A percentile compares a stretch with the other conserved stretches of the same genome.
These are phyloP conservation scores for Cryptococcus maquisensis DNA, from an alignment of 1,284 basidiomycete genomes.

Conservation along the genomic window DNA sequence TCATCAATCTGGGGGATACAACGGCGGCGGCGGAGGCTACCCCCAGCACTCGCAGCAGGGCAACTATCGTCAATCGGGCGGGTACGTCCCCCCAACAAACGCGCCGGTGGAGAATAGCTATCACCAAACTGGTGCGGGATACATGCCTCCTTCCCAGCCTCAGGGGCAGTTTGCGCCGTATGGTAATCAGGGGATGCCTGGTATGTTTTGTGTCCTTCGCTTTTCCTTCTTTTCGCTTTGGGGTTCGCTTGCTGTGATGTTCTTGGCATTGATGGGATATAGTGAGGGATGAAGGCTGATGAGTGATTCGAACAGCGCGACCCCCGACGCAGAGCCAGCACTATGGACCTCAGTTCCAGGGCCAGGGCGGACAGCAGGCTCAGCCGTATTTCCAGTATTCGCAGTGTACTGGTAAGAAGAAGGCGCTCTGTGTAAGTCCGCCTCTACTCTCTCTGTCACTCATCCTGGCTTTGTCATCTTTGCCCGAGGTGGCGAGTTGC, in stretches of 20 bases:
- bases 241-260: too few relatives aligned
- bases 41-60: not conserved
- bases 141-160: conserved; percentile 11
- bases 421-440: conserved; percentile 56
- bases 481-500: too few relatives aligned
- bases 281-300: not conserved
- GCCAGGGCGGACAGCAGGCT: conserved; percentile 53
- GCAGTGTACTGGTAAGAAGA: conserved; percentile 73
- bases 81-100: conserved; percentile 24
- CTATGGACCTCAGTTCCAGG: conserved; percentile 63
- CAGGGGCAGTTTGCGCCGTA: conserved; percentile 14
- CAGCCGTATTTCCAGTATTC: conserved; percentile 76
- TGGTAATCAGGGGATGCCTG: conserved; percentile 12
- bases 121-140: conserved; percentile 29
- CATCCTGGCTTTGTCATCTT: not conserved
- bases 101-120: conserved; percentile 18
- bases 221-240: not conserved
- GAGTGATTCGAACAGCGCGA: conserved; percentile 13
- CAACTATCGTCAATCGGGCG: conserved; percentile 1
- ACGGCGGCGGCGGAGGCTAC: not conserved
- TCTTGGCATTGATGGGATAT: not conserved
- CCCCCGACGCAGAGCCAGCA: conserved; percentile 55
- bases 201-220: conserved; percentile 11
- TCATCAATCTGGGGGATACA: not conserved
- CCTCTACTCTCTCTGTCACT: too few relatives aligned